A percentile compares a stretch with the other conserved stretches of the same genome.
Evolutionary conservation across 78 protist genomes (phyloP).

Genomic region (Dictyostelium intermedium): DNA sequence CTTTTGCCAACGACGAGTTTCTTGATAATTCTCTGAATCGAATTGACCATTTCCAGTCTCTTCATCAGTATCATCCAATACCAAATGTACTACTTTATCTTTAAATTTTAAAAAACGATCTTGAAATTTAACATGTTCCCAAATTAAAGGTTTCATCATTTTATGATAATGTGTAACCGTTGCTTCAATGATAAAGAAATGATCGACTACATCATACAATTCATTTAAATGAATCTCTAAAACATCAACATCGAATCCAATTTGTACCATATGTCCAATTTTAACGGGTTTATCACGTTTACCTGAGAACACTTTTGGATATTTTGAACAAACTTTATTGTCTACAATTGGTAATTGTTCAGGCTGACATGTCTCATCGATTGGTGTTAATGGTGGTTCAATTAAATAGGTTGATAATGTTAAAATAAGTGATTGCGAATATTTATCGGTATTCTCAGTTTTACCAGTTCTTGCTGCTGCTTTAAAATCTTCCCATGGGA

Average conservation of each 20-base stretch:
- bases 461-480: neutral
- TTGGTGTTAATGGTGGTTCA: neutral
- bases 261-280: neutral
- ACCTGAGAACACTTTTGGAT: neutral
- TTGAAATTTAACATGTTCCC: slow-evolving; percentile 21
- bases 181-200: neutral
- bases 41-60: neutral
- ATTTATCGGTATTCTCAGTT: neutral
- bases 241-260: slow-evolving; percentile 13
- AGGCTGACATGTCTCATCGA: neutral
- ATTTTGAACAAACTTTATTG: neutral
- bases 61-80: neutral
- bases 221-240: slow-evolving; percentile 17
- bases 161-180: neutral
- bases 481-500: slow-evolving; percentile 14
- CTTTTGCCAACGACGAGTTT: neutral
- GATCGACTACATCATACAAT: neutral
- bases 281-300: neutral
- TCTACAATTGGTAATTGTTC: neutral
- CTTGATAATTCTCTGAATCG: neutral
- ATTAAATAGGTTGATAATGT: neutral
- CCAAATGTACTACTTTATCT: neutral
- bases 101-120: neutral
- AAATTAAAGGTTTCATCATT: slow-evolving; percentile 6
- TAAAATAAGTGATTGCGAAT: neutral